These are phyloP conservation scores for Amanita thiersii DNA, from an alignment of 768 basidiomycete species.

Conservation along the genomic window DNA sequence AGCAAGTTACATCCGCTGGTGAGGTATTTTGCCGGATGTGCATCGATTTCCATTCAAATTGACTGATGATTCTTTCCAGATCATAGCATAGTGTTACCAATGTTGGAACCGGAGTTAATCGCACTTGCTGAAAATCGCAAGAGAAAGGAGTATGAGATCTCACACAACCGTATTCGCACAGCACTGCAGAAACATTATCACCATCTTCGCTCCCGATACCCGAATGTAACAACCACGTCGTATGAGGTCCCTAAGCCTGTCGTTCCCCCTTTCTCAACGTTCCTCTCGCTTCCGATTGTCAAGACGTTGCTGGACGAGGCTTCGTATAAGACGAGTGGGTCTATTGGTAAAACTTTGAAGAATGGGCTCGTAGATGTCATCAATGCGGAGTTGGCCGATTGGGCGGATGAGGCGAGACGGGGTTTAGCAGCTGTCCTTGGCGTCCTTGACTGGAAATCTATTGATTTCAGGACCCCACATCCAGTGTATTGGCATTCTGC, in stretches of 20 bases:
- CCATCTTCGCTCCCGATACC: conserved; percentile 27
- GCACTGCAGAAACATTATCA: conserved; percentile 37
- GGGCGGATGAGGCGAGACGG: background rate
- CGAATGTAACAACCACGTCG: background rate
- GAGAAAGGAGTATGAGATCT: conserved; percentile 14
- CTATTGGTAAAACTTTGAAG: background rate
- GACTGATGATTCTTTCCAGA: too few relatives aligned
- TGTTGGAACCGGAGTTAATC: conserved; percentile 19
- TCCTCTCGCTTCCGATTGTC: background rate
- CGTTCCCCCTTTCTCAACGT: background rate
- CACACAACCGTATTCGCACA: conserved; percentile 19
- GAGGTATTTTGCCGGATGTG: conserved; percentile 15
- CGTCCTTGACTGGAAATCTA: background rate
- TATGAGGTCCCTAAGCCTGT: background rate
- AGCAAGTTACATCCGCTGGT: conserved; percentile 31
- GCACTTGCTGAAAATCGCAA: conserved; percentile 15
- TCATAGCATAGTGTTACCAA: too few relatives aligned
- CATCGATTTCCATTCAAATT: too few relatives aligned
- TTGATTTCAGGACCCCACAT: too few relatives aligned
- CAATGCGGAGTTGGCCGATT: too few relatives aligned
- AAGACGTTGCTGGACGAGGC: background rate
- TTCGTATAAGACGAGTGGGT: too few relatives aligned
- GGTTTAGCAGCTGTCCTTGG: background rate
- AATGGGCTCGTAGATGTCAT: background rate
- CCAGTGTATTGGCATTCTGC: background rate